These are phyloP conservation scores for Santalum album DNA, from an alignment of 164 flowering plant species.

Conservation along the genomic window DNA sequence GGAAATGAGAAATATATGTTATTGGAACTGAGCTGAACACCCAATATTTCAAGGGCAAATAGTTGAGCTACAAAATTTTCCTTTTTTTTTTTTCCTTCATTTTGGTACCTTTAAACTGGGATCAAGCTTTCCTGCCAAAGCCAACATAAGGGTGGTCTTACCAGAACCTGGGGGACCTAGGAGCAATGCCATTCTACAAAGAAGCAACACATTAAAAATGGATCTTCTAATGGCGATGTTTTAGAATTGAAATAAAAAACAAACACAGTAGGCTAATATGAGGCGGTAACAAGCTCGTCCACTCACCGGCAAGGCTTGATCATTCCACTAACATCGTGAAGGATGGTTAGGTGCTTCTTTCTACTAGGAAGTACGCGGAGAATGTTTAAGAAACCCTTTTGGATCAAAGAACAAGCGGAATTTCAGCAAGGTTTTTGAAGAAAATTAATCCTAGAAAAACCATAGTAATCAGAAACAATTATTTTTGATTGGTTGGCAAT, in stretches of 20 bases:
- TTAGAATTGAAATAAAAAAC: too few relatives aligned
- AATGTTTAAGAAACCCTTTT: background rate
- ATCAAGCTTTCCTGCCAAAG: constrained; percentile 44
- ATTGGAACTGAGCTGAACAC: too few relatives aligned
- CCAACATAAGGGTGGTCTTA: constrained; percentile 40
- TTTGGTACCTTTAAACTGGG: constrained; percentile 22
- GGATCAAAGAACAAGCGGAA: background rate
- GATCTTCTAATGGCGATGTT: too few relatives aligned
- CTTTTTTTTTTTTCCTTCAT: background rate
- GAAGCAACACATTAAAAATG: background rate
- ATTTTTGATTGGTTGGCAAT: background rate
- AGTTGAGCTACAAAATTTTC: background rate
- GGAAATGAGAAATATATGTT: background rate
- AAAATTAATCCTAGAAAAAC: background rate
- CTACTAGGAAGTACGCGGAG: background rate
- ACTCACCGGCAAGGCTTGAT: constrained; percentile 3
- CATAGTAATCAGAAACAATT: background rate
- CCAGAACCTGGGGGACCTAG: constrained; percentile 53
- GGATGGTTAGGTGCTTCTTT: background rate
- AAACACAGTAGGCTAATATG: too few relatives aligned
- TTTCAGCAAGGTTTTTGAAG: background rate
- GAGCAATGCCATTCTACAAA: constrained; percentile 14
- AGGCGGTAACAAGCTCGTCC: background rate
- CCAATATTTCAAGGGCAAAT: background rate
- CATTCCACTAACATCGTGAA: constrained; percentile 1